phyloP scores from a whole-genome alignment of 345 rosid genomes.

The Kernera saxatilis region DNA sequence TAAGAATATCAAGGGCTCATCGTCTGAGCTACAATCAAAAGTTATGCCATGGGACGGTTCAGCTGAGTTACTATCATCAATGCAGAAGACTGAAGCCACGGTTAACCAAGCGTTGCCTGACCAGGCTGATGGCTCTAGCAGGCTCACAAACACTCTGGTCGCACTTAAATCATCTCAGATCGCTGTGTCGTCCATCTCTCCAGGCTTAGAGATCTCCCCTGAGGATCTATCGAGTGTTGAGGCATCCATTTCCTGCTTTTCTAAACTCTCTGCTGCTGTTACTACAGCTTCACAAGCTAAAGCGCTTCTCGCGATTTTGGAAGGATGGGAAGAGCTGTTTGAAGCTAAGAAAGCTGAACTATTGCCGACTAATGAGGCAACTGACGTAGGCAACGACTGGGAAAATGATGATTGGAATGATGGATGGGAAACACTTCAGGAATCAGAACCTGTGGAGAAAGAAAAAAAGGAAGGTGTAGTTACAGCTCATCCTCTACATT shows the following conservation, averaged over 20 bases:
- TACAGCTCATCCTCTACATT: constrained; percentile 64
- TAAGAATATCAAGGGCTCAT: constrained; percentile 50
- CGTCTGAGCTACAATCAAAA: constrained; percentile 47
- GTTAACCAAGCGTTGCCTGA: constrained; percentile 37
- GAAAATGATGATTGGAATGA: constrained; percentile 79
- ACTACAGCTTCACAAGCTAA: constrained; percentile 42
- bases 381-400: constrained; percentile 59
- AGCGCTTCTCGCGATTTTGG: constrained; percentile 60
- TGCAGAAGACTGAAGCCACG: constrained; percentile 38
- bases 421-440: constrained; percentile 98
- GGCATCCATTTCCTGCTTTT: constrained; percentile 63
- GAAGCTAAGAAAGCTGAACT: constrained; percentile 36
- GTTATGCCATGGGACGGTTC: constrained; percentile 83
- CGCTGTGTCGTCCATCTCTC: constrained; percentile 50
- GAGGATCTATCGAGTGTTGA: constrained; percentile 54
- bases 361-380: constrained; percentile 39
- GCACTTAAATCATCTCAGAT: constrained; percentile 92
- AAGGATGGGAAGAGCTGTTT: constrained; percentile 91
- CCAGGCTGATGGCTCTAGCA: constrained; percentile 49
- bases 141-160: constrained; percentile 71
- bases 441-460: constrained; percentile 45
- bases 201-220: constrained; percentile 59
- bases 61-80: constrained; percentile 49
- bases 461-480: constrained; percentile 33
- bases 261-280: constrained; percentile 55